phyloP scores from a whole-genome alignment of 345 rosid species.

The Nasturtium officinale region DNA sequence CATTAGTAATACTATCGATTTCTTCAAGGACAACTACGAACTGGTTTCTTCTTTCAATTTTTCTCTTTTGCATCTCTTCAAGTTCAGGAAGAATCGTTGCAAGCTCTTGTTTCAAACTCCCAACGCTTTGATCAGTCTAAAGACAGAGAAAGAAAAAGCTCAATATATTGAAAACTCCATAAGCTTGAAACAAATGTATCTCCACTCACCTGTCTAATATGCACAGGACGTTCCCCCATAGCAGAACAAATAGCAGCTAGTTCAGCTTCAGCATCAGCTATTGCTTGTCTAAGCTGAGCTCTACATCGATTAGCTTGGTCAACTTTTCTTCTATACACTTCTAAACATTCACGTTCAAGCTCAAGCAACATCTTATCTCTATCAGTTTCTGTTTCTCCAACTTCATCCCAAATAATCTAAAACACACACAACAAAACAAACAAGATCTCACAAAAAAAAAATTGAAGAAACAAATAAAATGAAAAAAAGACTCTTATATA shows the following conservation, averaged over 20 bases:
- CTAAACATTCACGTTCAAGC: slow-evolving; percentile 91
- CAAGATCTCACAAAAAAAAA: not conserved
- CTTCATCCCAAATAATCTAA: slow-evolving; percentile 97
- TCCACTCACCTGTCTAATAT: slow-evolving; percentile 73
- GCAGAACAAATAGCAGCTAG: slow-evolving; percentile 87
- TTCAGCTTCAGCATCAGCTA: slow-evolving; percentile 91
- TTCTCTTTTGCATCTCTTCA: slow-evolving; percentile 88
- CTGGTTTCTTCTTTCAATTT: slow-evolving; percentile 76
- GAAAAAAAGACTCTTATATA: not conserved
- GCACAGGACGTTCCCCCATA: slow-evolving; percentile 90
- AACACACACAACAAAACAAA: not conserved
- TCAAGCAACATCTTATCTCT: slow-evolving; percentile 88
- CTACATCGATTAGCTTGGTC: slow-evolving; percentile 81
- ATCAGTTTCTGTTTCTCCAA: slow-evolving; percentile 85
- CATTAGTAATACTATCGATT: slow-evolving; percentile 55
- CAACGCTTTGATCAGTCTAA: slow-evolving; percentile 74
- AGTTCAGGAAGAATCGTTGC: slow-evolving; percentile 69
- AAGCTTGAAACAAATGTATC: not conserved
- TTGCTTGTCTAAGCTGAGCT: slow-evolving; percentile 81
- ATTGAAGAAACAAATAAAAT: slow-evolving; percentile 1
- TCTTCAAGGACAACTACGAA: slow-evolving; percentile 66
- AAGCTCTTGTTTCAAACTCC: slow-evolving; percentile 89
- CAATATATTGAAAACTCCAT: not conserved
- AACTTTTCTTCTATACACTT: slow-evolving; percentile 93
- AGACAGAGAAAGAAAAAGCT: slow-evolving; percentile 19